These are phyloP conservation scores for Fragaria vesca DNA, from an alignment of 306 rosid genomes.

Conservation along the genomic window DNA sequence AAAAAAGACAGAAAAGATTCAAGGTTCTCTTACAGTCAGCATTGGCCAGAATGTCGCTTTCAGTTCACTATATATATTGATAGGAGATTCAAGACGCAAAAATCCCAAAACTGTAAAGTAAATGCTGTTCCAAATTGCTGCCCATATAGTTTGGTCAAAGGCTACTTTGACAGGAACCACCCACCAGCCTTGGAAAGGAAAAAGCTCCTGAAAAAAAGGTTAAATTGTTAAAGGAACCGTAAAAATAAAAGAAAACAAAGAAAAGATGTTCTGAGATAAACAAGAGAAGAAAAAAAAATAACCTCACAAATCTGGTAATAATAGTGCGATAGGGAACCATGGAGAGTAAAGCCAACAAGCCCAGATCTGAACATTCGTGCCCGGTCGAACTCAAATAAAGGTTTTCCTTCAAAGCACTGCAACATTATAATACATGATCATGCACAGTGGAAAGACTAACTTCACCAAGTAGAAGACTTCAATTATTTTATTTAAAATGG, in stretches of 20 bases:
- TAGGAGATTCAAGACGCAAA: constrained; percentile 77
- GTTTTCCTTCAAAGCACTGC: constrained; percentile 97
- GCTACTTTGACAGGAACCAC: constrained; percentile 91
- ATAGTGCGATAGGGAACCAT: constrained; percentile 95
- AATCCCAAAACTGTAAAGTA: constrained; percentile 69
- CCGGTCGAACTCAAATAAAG: constrained; percentile 88
- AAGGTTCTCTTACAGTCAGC: constrained; percentile 72
- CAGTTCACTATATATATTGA: constrained; percentile 64
- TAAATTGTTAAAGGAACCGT: constrained; percentile 8
- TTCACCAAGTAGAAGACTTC: neutral
- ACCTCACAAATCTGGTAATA: constrained; percentile 95
- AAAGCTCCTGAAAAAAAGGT: constrained; percentile 55
- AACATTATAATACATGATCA: constrained; percentile 20
- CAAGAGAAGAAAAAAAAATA: constrained; percentile 3
- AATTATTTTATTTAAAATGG: neutral
- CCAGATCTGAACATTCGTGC: constrained; percentile 92
- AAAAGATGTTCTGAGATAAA: constrained; percentile 8
- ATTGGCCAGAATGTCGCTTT: constrained; percentile 83
- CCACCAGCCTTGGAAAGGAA: constrained; percentile 98
- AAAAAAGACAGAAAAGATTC: constrained; percentile 5
- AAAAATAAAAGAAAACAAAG: neutral
- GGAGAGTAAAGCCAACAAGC: constrained; percentile 90
- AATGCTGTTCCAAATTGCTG: constrained; percentile 96
- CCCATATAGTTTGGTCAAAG: constrained; percentile 88
- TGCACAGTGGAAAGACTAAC: neutral